Base-by-base conservation (phyloP, 1,139 yeast genomes). In the Citeromyces siamensis region DNA sequence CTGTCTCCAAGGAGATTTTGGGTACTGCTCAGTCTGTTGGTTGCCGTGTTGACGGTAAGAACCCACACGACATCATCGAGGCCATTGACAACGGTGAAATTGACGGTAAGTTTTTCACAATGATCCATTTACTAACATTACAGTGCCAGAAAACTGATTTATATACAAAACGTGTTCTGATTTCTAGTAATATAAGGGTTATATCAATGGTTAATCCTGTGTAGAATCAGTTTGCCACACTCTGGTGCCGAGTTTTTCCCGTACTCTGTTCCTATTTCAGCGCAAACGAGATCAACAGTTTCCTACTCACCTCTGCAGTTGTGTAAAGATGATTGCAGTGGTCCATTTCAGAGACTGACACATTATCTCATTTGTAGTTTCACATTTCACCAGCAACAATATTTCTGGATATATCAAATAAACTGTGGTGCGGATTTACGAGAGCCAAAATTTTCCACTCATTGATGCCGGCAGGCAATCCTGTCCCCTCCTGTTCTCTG, bases 1-100 rank as follows among this genome's bases (percentile, higher is more conserved):
- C 97, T 48, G 95, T 93, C 55, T 74, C 95, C 60, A 90, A 90
- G 80, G 99, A 90, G 76, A 84, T 90, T 64, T 83, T 90, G 66
- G 99, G 99, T 70, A 90, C 97, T 68, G 96, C 97, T 59, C 97
- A 90, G 75, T 86, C 96, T 52, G 94, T 90, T 60, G 97, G 97
- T 60, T 81, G 95, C 76, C 86, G 95, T 74, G 96, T 90, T 64
- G 90, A 88, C 70, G 94, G 90, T 72, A 88, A 90, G 80, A 90
- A 90, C 79, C 96, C 99, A 57, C 98, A 90, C 67, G 97, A 84
- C 68, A 81, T 90, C 72, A 86, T 86, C 62, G 97, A 86, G 57
- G 95, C 90, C 67, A 88, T 88, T 67, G 78, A 88, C 73, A 90
- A 82, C 68, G 98, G 98, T 71, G 95, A 85, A 70, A 79, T 88